A percentile compares a stretch with the other conserved stretches of the same genome.
Evolutionary conservation across 306 rosid species (phyloP).

Genomic region (Ziziphus jujuba): DNA sequence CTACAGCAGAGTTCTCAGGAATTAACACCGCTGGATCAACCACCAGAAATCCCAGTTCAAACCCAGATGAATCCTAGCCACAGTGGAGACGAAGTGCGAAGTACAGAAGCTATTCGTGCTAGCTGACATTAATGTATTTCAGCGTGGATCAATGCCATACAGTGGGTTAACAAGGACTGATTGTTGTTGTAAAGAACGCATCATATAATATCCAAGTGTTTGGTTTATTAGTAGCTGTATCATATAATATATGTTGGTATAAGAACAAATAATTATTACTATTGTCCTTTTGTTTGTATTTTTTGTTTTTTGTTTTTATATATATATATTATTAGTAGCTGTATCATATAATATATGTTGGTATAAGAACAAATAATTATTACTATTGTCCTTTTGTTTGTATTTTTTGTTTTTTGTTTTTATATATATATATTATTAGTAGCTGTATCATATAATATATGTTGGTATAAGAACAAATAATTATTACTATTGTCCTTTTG

Average conservation of each 20-base stretch:
- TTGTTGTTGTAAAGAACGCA: conserved; percentile 18
- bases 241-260: conserved; percentile 1
- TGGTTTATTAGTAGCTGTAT: not conserved
- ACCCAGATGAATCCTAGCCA: conserved; percentile 31
- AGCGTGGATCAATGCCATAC: not conserved
- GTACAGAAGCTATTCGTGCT: conserved; percentile 22
- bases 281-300: no score
- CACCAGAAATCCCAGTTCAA: conserved; percentile 30
- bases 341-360: not conserved
- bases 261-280: not conserved
- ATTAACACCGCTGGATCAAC: conserved; percentile 24
- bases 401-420: no score
- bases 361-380: conserved; percentile 2
- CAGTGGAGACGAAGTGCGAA: conserved; percentile 29
- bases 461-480: conserved; percentile 5
- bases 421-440: not conserved
- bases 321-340: not conserved
- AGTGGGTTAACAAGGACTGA: conserved; percentile 3
- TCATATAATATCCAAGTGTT: not conserved
- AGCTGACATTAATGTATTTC: conserved; percentile 20
- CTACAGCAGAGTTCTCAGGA: conserved; percentile 31
- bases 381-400: not conserved
- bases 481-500: not conserved
- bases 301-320: no score
- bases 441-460: not conserved